Evolutionary conservation across 805 yeast genomes (phyloP).

Genomic region (Metschnikowia gelsemii): DNA sequence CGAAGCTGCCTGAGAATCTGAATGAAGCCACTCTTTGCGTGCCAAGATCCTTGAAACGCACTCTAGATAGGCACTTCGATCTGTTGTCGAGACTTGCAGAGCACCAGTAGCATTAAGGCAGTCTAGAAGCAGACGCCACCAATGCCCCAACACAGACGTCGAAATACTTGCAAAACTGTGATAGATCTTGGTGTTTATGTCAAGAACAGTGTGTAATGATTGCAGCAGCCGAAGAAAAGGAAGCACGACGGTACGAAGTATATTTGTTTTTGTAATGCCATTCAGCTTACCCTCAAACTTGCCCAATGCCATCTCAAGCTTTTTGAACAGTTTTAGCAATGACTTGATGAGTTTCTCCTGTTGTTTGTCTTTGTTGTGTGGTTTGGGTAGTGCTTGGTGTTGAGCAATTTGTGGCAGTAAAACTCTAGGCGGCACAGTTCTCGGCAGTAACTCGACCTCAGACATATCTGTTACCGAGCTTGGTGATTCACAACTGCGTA

Average conservation of each 20-base stretch:
- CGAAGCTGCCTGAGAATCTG: slow-evolving; percentile 25
- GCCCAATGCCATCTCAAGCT: slow-evolving; percentile 42
- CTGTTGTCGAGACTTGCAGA: slow-evolving; percentile 41
- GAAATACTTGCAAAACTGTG: slow-evolving; percentile 34
- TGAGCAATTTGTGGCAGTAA: no score
- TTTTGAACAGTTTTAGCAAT: slow-evolving; percentile 27
- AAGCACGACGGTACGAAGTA: slow-evolving; percentile 46
- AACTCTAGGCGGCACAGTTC: background rate
- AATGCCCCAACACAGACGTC: slow-evolving; percentile 38
- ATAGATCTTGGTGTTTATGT: slow-evolving; percentile 26
- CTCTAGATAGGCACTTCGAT: slow-evolving; percentile 53
- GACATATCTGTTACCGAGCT: background rate
- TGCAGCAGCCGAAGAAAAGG: slow-evolving; percentile 23
- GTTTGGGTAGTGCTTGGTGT: background rate
- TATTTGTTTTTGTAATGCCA: slow-evolving; percentile 32
- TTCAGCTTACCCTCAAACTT: slow-evolving; percentile 36
- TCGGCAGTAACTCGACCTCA: background rate
- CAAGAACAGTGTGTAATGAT: slow-evolving; percentile 24
- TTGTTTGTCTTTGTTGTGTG: slow-evolving; percentile 1
- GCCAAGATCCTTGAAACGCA: slow-evolving; percentile 51
- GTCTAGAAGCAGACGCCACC: slow-evolving; percentile 54
- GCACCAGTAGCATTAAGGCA: slow-evolving; percentile 15
- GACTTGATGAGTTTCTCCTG: slow-evolving; percentile 16
- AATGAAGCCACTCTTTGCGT: slow-evolving; percentile 45
- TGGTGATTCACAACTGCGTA: background rate